These are phyloP conservation scores for Ceratobasidium sp. DNA, from an alignment of 1,284 basidiomycete genomes.

Conservation along the genomic window DNA sequence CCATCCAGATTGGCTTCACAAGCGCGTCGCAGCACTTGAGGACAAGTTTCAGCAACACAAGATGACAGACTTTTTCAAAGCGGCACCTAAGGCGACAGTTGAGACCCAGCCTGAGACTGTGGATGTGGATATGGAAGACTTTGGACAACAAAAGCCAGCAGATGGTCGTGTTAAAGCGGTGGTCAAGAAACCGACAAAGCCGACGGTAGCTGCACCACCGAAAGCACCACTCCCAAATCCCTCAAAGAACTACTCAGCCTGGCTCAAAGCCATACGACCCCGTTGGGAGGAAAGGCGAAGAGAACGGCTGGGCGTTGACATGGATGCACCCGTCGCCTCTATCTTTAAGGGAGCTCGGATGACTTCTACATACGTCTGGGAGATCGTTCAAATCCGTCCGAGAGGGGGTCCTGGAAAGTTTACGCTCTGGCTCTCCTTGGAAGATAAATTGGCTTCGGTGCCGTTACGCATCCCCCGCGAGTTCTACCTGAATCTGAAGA, in stretches of 20 bases:
- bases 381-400: conserved; percentile 87
- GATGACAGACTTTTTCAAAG: conserved; percentile 92
- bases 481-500: conserved; percentile 91
- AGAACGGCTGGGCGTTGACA: conserved; percentile 54
- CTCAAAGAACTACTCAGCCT: conserved; percentile 71
- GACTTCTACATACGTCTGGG: conserved; percentile 81
- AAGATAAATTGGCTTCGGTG: conserved; percentile 77
- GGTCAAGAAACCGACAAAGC: conserved; percentile 58
- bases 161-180: conserved; percentile 56
- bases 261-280: conserved; percentile 79
- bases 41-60: conserved; percentile 99
- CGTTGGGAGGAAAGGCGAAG: conserved; percentile 75
- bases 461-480: conserved; percentile 86
- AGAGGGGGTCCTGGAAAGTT: conserved; percentile 82
- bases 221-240: conserved; percentile 61
- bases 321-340: conserved; percentile 61
- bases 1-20: conserved; percentile 97
- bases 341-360: conserved; percentile 79
- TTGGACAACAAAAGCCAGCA: conserved; percentile 51
- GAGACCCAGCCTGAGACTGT: conserved; percentile 48
- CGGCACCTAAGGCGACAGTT: conserved; percentile 40
- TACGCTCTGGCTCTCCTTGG: conserved; percentile 86
- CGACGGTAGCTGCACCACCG: conserved; percentile 46
- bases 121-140: conserved; percentile 70
- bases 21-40: conserved; percentile 83